phyloP scores from a whole-genome alignment of 495 filamentous ascomycete species.

The Jackrogersella minutella region DNA sequence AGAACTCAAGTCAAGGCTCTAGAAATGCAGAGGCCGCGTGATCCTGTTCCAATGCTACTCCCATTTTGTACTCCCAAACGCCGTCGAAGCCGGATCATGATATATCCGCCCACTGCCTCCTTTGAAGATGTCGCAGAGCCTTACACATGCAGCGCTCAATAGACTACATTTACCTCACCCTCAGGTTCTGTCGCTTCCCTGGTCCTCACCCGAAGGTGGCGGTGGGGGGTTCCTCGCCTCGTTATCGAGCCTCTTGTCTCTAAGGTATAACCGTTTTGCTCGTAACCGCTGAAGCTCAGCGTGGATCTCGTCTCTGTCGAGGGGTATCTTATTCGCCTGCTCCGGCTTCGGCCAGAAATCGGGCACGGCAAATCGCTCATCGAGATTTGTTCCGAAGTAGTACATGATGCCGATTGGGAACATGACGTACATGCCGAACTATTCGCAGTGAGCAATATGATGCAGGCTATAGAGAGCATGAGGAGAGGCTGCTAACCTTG shows the following conservation, averaged over 20 bases:
- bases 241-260: constrained; percentile 65
- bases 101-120: constrained; percentile 9
- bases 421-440: constrained; percentile 99
- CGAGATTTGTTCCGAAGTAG: constrained; percentile 99
- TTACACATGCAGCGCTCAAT: background rate
- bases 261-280: constrained; percentile 63
- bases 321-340: constrained; percentile 86
- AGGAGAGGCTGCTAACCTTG: constrained; percentile 68
- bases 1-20: background rate
- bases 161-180: background rate
- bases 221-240: constrained; percentile 57
- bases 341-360: constrained; percentile 93
- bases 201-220: constrained; percentile 40
- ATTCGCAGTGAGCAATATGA: constrained; percentile 1
- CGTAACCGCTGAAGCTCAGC: constrained; percentile 78
- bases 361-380: constrained; percentile 83
- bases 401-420: constrained; percentile 99
- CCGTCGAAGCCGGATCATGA: constrained; percentile 20
- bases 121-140: background rate
- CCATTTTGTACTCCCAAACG: constrained; percentile 29
- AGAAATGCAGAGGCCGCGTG: background rate
- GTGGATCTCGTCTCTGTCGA: constrained; percentile 86
- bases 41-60: background rate
- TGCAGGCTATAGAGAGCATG: background rate
- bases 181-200: constrained; percentile 17